These are phyloP conservation scores for Dioscorea zingiberensis DNA, from an alignment of 106 monocot species.

Conservation along the genomic window DNA sequence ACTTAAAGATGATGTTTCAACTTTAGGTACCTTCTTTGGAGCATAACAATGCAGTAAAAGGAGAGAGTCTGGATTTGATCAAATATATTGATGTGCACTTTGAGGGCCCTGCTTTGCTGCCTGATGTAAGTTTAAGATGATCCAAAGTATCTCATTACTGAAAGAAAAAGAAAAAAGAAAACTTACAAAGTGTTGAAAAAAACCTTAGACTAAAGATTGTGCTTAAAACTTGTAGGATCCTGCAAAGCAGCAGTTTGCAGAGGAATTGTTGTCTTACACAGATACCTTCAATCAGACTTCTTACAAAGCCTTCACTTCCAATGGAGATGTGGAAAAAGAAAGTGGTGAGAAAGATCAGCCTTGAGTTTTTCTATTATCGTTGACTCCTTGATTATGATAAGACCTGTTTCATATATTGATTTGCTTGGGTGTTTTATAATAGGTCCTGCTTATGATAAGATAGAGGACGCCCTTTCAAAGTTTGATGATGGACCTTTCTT, in stretches of 20 bases:
- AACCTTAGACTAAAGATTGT: not conserved
- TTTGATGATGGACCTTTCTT: conserved; percentile 93
- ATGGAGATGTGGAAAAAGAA: conserved; percentile 49
- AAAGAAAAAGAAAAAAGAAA: no score
- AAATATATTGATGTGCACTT: conserved; percentile 32
- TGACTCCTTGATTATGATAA: no score
- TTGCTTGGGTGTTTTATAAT: no score
- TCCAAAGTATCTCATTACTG: not conserved
- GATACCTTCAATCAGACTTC: conserved; percentile 41
- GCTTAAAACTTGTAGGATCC: conserved; percentile 45
- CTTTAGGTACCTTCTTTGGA: conserved; percentile 34
- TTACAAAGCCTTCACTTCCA: conserved; percentile 19
- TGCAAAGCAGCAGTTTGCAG: conserved; percentile 67
- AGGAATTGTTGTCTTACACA: conserved; percentile 51
- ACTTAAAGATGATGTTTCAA: no score
- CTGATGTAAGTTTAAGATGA: conserved; percentile 10
- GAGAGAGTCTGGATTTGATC: conserved; percentile 33
- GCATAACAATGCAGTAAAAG: conserved; percentile 34
- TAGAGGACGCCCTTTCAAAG: no score
- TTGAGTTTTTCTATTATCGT: conserved; percentile 38
- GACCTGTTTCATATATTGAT: no score
- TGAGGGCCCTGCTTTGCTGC: conserved; percentile 26
- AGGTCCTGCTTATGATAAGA: no score
- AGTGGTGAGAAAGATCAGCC: conserved; percentile 43
- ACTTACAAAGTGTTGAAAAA: not conserved